Evolutionary conservation across 179 eudicot species (phyloP), one percentile per base, ranked within the genome.

Genomic region (Beta lomatogona): DNA sequence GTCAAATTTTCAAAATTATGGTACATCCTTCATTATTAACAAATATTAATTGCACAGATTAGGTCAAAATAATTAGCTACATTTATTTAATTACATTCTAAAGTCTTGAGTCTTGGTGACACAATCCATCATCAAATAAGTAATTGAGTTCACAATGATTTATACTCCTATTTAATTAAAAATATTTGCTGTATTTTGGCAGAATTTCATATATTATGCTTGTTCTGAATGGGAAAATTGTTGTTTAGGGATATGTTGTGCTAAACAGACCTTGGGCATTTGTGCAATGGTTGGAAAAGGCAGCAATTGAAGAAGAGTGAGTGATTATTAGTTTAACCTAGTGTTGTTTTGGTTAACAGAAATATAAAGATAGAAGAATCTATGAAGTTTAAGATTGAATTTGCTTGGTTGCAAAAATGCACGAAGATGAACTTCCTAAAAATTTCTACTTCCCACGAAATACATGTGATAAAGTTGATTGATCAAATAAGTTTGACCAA

Each of bases 191-290:
- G 76, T 54, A 22, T 53, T n/a, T 16, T n/a, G 6, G 4, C 18
- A 71, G 22, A 21, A 11, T 21, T n/a, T 22, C 60, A 53, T 0
- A 52, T 25, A 6, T 18, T 25, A 36, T 48, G 21, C 15, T 31
- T 48, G 52, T 52, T 58, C 61, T 31, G n/a, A 81, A 48, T 46
- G 46, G 55, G 21, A 14, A 15, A 79, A 41, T 50, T 45, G 19
- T 19, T 11, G 21, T 79, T 64, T 89, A 93, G 98, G 98, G 98
- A 77, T 94, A 94, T 73, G 81, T 94, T 53, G 98, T 93, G 79
- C 77, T 94, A 64, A 93, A 94, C 75, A 93, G 98, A 82, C 98
- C 98, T n/a, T 94, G 97, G 97, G 98, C 97, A 6, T 94, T 94
- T 76, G 91, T 91, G 71, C 97, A 94, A 84, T 94, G 98, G 98